phyloP scores from a whole-genome alignment of 352 stramenopile genomes.

The Pythium coloratum region DNA sequence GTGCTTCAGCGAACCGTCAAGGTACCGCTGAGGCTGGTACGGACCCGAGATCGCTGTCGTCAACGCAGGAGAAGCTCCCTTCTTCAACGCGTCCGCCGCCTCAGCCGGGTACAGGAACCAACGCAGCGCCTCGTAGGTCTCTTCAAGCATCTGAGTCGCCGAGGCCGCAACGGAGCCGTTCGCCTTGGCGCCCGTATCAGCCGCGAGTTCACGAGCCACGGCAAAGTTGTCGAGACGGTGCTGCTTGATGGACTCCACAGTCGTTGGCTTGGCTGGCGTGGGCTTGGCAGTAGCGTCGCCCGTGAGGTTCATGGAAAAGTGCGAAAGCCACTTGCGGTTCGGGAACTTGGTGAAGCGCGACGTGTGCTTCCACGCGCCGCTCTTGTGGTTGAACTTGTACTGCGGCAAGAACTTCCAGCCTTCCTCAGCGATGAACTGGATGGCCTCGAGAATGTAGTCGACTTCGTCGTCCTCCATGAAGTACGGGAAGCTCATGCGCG shows the following conservation, averaged over 20 bases:
- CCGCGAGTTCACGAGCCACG: conserved; percentile 22
- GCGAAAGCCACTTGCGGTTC: conserved; percentile 32
- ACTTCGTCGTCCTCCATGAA: conserved; percentile 73
- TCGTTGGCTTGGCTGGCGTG: background rate
- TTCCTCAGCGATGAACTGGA: conserved; percentile 91
- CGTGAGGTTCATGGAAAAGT: conserved; percentile 21
- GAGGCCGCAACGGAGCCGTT: conserved; percentile 14
- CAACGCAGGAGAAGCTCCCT: background rate
- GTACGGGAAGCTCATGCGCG: conserved; percentile 88
- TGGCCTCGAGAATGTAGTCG: conserved; percentile 90
- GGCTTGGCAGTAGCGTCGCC: conserved; percentile 4
- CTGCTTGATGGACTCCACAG: conserved; percentile 10
- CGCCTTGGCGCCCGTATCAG: conserved; percentile 11
- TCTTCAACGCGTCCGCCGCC: conserved; percentile 25
- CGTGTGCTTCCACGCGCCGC: conserved; percentile 88
- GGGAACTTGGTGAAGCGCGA: conserved; percentile 33
- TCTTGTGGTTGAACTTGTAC: conserved; percentile 94
- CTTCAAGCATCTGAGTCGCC: conserved; percentile 30
- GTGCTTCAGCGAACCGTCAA: conserved; percentile 40
- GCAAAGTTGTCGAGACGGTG: conserved; percentile 25
- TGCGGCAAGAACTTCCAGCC: conserved; percentile 90
- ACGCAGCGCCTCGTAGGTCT: conserved; percentile 32
- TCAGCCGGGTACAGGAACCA: conserved; percentile 53
- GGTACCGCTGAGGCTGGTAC: conserved; percentile 43
- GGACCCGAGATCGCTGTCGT: conserved; percentile 15